A percentile compares a stretch with the other conserved stretches of the same genome.
These are phyloP conservation scores for Botrytis fabae DNA, from an alignment of 2,329 filamentous ascomycete species.

Conservation along the genomic window DNA sequence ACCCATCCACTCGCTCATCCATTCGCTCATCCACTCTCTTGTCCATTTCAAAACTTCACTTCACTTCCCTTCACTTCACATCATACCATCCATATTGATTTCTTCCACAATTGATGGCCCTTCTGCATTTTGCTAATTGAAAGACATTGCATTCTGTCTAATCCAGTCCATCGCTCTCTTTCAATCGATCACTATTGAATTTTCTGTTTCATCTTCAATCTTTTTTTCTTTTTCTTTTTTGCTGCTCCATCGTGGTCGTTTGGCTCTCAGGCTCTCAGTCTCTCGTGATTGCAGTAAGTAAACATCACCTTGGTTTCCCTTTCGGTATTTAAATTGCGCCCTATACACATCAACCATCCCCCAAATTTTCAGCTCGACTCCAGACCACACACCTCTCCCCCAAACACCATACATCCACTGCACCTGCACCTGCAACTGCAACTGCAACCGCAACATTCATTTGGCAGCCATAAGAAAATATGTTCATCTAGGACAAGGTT, in stretches of 20 bases:
- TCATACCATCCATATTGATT: neutral
- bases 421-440: neutral
- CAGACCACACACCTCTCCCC: neutral
- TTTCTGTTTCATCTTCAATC: neutral
- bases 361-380: neutral
- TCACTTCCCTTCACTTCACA: neutral
- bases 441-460: neutral
- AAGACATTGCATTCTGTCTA: neutral
- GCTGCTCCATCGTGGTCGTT: neutral
- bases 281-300: slow-evolving; percentile 10
- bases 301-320: neutral
- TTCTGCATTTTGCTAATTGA: neutral
- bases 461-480: neutral
- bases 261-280: neutral
- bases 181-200: slow-evolving; percentile 9
- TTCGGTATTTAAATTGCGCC: slow-evolving; percentile 18
- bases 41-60: neutral
- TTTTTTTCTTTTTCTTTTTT: neutral
- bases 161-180: neutral
- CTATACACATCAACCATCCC: slow-evolving; percentile 19
- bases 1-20: neutral
- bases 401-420: neutral
- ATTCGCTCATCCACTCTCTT: neutral
- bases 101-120: neutral
- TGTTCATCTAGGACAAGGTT: neutral